Percentiles rank a stretch among this genome's conserved stretches.
These are phyloP conservation scores for Cryptosporidium sp. DNA, from an alignment of 169 alveolate genomes.

Conservation along the genomic window DNA sequence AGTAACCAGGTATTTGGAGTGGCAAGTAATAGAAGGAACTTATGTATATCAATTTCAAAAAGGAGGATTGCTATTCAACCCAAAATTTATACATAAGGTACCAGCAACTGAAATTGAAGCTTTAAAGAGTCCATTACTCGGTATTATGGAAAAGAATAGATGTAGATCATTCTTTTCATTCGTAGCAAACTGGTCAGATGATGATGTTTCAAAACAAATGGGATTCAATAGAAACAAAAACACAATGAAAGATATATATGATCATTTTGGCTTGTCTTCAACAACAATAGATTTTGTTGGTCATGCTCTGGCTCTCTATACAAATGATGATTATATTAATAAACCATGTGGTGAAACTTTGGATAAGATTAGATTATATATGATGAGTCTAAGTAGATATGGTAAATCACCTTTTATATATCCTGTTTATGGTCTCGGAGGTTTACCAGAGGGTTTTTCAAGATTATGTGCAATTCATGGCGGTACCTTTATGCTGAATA, in stretches of 20 bases:
- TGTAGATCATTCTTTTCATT: constrained; percentile 94
- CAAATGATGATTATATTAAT: constrained; percentile 91
- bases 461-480: constrained; percentile 97
- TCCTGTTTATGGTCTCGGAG: constrained; percentile 98
- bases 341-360: constrained; percentile 92
- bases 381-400: constrained; percentile 94
- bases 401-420: constrained; percentile 98
- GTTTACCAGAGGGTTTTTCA: constrained; percentile 97
- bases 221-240: constrained; percentile 87
- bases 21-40: constrained; percentile 98
- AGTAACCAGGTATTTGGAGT: constrained; percentile 93
- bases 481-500: constrained; percentile 96
- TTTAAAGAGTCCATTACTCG: constrained; percentile 94
- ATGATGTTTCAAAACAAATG: constrained; percentile 91
- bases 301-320: constrained; percentile 97
- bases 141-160: constrained; percentile 96
- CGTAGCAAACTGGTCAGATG: constrained; percentile 89
- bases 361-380: constrained; percentile 92
- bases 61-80: constrained; percentile 93
- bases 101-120: constrained; percentile 99
- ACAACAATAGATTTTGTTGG: constrained; percentile 98
- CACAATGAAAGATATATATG: constrained; percentile 90
- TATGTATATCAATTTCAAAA: constrained; percentile 96
- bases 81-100: constrained; percentile 96
- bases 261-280: constrained; percentile 92